A percentile compares a stretch with the other conserved stretches of the same genome.
phyloP scores from a whole-genome alignment of 1,284 basidiomycete species.

The Leccinum fallax region DNA sequence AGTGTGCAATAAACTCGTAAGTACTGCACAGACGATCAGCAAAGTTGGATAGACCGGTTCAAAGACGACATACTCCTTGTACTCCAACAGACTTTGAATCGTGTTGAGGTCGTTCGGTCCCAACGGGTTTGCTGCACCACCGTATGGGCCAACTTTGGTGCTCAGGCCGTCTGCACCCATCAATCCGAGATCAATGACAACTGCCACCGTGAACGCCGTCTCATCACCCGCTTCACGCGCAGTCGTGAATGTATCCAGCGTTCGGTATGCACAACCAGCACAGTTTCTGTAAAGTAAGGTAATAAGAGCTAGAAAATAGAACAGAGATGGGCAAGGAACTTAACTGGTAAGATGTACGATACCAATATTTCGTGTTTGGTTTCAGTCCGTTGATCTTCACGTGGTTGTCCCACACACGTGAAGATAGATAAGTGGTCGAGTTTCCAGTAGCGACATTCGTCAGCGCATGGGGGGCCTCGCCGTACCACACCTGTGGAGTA shows the following conservation, averaged over 20 bases:
- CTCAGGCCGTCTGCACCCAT: conserved; percentile 33
- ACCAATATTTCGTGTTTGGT: conserved; percentile 31
- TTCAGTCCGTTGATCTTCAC: conserved; percentile 30
- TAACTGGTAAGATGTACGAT: conserved; percentile 31
- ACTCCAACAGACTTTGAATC: conserved; percentile 35
- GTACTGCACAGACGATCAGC: conserved; percentile 19
- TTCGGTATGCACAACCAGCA: conserved; percentile 28
- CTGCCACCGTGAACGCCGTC: conserved; percentile 23
- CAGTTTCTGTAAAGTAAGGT: conserved; percentile 23
- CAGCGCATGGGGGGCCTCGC: conserved; percentile 19
- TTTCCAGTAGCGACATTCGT: conserved; percentile 20
- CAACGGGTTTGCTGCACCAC: conserved; percentile 24
- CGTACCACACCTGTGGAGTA: conserved; percentile 31
- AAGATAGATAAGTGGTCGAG: conserved; percentile 28
- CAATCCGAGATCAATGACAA: conserved; percentile 32
- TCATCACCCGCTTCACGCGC: conserved; percentile 24
- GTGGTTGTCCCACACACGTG: conserved; percentile 33
- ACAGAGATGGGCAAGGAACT: background rate
- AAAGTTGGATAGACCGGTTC: background rate
- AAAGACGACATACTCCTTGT: conserved; percentile 26
- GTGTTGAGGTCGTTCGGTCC: conserved; percentile 32
- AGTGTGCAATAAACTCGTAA: conserved; percentile 30
- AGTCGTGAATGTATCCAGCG: conserved; percentile 30
- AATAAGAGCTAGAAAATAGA: background rate
- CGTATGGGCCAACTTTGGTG: conserved; percentile 31